Base-by-base conservation (phyloP, 164 flowering plant genomes). In the Sedum album region DNA sequence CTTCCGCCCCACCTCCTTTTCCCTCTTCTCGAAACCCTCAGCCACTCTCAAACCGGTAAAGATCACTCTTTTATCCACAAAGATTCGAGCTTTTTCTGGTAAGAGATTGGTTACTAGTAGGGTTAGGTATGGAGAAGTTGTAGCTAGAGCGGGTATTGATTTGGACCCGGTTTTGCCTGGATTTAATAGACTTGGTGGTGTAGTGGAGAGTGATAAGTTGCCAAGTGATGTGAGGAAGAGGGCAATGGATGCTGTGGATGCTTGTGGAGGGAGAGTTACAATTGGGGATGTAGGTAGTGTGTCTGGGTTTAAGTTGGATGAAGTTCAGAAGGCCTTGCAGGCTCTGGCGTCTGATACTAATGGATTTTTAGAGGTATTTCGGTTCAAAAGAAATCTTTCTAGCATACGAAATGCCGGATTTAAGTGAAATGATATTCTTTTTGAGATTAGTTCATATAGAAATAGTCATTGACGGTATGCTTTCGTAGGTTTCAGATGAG, bases 401-500 rank as follows among this genome's bases (percentile, higher is more conserved):
- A n/a, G n/a, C n/a, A n/a, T n/a, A n/a, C n/a, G n/a, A n/a, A n/a
- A n/a, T n/a, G n/a, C 2, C 17, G 21, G 26, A 4, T 44, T 44
- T 44, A 44, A 44, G 11, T 1, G 15, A 0, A 44, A 2, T 11
- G 3, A 2, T 44, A 18, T 14, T 44, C 18, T 4, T n/a, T n/a
- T n/a, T n/a, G n/a, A n/a, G n/a, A n/a, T 39, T 10, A 8, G 8
- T 39, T 39, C n/a, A n/a, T n/a, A n/a, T n/a, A n/a, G 42, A 4
- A 3, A 3, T 44, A 18, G 48, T 44, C 17, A 4, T 11, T 44
- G 1, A 44, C 48, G 15, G 15, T 44, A 0, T 9, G 2, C 75
- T 60, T 83, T 70, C 61, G 72, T 87, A 94, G 99, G 99, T 94
- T 38, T 94, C 99, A 13, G 94, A 90, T 81, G 99, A 94, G 78